phyloP scores from a whole-genome alignment of 2,329 filamentous ascomycete species.

The Cryphonectria radicalis region DNA sequence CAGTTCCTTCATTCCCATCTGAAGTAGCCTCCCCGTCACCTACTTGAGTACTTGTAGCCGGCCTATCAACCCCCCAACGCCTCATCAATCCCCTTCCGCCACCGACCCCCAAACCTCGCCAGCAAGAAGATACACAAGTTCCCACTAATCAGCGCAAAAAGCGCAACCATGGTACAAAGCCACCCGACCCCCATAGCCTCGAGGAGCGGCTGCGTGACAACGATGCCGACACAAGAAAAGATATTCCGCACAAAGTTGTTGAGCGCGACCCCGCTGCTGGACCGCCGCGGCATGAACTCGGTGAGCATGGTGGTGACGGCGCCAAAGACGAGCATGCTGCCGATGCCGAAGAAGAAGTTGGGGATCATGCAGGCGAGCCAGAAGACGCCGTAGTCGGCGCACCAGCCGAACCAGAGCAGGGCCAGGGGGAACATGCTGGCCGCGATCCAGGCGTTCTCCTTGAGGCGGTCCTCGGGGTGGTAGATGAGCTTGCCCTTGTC shows the following conservation, averaged over 20 bases:
- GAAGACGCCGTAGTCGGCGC: constrained; percentile 53
- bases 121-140: constrained; percentile 64
- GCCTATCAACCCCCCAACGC: constrained; percentile 35
- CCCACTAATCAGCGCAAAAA: constrained; percentile 61
- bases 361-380: constrained; percentile 59
- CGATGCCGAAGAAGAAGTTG: constrained; percentile 75
- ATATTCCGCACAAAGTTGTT: constrained; percentile 85
- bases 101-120: constrained; percentile 61
- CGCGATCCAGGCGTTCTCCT: constrained; percentile 80
- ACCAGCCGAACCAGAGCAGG: constrained; percentile 76
- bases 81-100: constrained; percentile 67
- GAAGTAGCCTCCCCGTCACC: too few relatives aligned
- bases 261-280: constrained; percentile 74
- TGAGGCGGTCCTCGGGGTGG: constrained; percentile 79
- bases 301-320: constrained; percentile 81
- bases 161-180: constrained; percentile 66
- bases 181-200: constrained; percentile 74
- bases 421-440: constrained; percentile 69
- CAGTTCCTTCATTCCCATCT: background rate
- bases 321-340: constrained; percentile 79
- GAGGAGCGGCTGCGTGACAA: constrained; percentile 74
- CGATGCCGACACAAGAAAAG: constrained; percentile 70
- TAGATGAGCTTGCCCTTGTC: constrained; percentile 67
- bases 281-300: constrained; percentile 76
- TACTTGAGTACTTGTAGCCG: too few relatives aligned